Evolutionary conservation across 2,329 filamentous ascomycete species (phyloP), one percentile per base, ranked within the genome.

Genomic region (Ophiostoma australiae): DNA sequence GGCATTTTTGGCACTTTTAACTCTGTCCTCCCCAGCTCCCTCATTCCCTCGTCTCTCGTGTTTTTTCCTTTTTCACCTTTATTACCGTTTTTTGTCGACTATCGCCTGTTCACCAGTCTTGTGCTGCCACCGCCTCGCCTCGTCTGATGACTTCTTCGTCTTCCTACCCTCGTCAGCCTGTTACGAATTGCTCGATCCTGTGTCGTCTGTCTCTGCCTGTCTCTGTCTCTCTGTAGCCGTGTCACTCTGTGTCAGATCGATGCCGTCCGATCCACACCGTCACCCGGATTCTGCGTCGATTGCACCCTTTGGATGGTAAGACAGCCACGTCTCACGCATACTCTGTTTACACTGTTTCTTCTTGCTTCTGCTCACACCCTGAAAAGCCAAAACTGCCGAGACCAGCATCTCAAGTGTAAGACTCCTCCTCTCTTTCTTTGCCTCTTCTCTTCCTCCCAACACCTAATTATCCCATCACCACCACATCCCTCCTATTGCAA

Each of bases 341-440:
- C 15, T 11, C 61, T 17, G 11, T 37, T 4, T 11, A 15, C 44
- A 4, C 7, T 48, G 17, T 17, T 48, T 48, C 55, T 11, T 61
- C n/a, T n/a, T 1, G 6, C 35, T n/a, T 27, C 61, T 67, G 39
- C 44, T 35, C 6, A 69, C 35, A 52, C 37, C 27, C 61, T 0
- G 8, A 61, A 70, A 75, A 84, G 82, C 75, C 79, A 82, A 74
- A 82, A 80, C 67, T 84, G 82, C 76, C 81, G 82, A 73, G 80
- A 82, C 72, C 80, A 83, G 74, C 82, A 84, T 74, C 75, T 84
- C 20, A 83, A 81, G 78, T 84, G 82, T 82, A 69, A 76, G 81
- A 75, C 31, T 65, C n/a, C 52, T 58, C 1, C 17, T 52, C 33
- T n/a, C 41, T 8, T 10, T 23, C 15, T 20, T n/a, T 37, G 27